Evolutionary conservation across 108 stramenopile genomes (phyloP), one percentile per base, ranked within the genome.

Genomic region (Stephanodiscus triporus): DNA sequence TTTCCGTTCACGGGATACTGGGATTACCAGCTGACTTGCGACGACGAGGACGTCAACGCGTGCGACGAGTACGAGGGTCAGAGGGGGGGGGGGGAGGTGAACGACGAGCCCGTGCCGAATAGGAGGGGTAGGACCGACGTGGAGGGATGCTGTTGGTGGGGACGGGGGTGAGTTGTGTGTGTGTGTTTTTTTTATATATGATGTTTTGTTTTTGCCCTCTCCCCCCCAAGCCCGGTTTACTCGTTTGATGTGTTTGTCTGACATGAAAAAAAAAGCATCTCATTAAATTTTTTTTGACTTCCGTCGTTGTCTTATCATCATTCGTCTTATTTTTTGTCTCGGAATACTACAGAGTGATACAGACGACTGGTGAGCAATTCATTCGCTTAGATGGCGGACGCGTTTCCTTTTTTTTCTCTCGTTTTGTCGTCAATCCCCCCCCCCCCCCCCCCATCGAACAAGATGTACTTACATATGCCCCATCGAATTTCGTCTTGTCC

Each of bases 91-190:
- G n/a, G 82, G 24, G 63, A 61, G 37, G 68, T 59, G 6, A 74
- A 62, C 36, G 30, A 40, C 23, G 68, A 63, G 24, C 66, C 72
- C 9, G 82, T 75, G 32, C 43, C 23, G 63, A 83, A 83, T 50
- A 47, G 76, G 36, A 37, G 30, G 14, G 53, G 53, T 56, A 42
- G 77, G 34, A 82, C 72, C 2, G 84, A 85, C 62, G 81, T 85
- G 6, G 81, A 82, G 57, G 84, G 84, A 17, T 82, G 81, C 49
- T 82, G 77, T 38, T 85, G 74, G 73, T 81, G 66, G 78, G 78
- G 78, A 72, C 68, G 78, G 0, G 78, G 78, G 13, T 38, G 17
- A 16, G 37, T 59, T 20, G 54, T 55, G 7, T 23, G 19, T 23
- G 2, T 55, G 54, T 55, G 1, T 55, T 23, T 24, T 55, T 23